Evolutionary conservation across 441 rosid species (phyloP).

Genomic region (Aleurites moluccanus): DNA sequence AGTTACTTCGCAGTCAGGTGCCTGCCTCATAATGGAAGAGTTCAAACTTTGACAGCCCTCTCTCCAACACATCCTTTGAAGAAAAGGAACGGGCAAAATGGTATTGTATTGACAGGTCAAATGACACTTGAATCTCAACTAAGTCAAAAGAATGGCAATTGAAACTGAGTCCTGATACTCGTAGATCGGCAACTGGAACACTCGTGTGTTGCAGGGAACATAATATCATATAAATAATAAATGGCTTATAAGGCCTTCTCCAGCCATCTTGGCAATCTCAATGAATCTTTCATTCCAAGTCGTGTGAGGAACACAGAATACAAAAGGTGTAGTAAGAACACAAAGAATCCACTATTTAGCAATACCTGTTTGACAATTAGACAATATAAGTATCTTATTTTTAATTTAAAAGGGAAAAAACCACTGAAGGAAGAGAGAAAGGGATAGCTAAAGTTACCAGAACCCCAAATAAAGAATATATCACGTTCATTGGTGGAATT

Average conservation of each 20-base stretch:
- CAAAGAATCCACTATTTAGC: constrained; percentile 79
- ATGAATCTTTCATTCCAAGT: constrained; percentile 77
- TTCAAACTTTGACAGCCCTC: background rate
- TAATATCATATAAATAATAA: background rate
- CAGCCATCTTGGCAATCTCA: constrained; percentile 80
- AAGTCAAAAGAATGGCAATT: no score
- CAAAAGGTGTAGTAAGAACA: constrained; percentile 71
- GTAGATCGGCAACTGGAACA: no score
- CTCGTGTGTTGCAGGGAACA: background rate
- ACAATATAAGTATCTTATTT: background rate
- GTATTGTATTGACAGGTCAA: no score
- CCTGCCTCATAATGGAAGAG: background rate
- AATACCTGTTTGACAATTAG: constrained; percentile 52
- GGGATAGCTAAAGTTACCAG: constrained; percentile 46
- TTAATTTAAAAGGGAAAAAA: background rate
- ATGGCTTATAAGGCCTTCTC: constrained; percentile 54
- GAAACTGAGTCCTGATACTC: no score
- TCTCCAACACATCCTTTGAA: no score
- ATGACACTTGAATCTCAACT: background rate
- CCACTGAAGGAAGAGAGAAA: background rate
- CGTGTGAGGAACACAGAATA: constrained; percentile 70
- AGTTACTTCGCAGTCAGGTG: background rate
- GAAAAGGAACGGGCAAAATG: no score
- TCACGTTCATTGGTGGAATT: constrained; percentile 74
- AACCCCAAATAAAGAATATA: constrained; percentile 65